Conservation (phyloP, 2,329 filamentous ascomycete species). For the Cladosporium sp. region DNA sequence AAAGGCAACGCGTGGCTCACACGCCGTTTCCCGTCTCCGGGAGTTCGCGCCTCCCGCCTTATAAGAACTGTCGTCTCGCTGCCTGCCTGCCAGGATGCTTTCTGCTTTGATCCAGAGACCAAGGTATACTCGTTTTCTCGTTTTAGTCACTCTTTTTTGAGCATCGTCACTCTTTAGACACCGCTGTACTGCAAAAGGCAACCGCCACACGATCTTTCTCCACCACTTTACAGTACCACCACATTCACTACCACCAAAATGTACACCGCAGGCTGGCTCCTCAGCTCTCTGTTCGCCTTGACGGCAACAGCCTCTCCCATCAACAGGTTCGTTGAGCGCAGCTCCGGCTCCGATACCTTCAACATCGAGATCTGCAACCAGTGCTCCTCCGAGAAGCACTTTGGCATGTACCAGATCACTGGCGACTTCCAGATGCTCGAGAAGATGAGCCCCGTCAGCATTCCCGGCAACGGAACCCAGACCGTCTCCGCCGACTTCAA, state of each 20-base stretch:
- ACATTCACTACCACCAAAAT: constrained; percentile 3
- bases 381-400: constrained; percentile 20
- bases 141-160: neutral
- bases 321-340: constrained; percentile 9
- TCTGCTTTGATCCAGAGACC: neutral
- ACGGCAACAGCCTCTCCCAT: constrained; percentile 6
- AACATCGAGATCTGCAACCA: constrained; percentile 24
- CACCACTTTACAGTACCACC: neutral
- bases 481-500: constrained; percentile 20
- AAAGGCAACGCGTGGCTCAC: neutral
- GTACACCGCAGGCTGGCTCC: constrained; percentile 4
- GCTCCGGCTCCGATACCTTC: constrained; percentile 19
- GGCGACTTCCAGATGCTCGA: constrained; percentile 21
- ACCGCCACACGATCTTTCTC: neutral
- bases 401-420: constrained; percentile 25
- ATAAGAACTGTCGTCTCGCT: neutral
- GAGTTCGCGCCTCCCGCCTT: neutral
- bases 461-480: constrained; percentile 11
- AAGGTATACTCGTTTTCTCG: neutral
- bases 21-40: neutral
- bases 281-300: constrained; percentile 10
- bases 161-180: constrained; percentile 7
- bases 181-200: neutral
- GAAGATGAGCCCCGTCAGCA: constrained; percentile 16
- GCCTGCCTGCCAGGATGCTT: neutral